These are phyloP conservation scores for Wickerhamomyces bisporus DNA, from an alignment of 805 yeast species.

Conservation along the genomic window DNA sequence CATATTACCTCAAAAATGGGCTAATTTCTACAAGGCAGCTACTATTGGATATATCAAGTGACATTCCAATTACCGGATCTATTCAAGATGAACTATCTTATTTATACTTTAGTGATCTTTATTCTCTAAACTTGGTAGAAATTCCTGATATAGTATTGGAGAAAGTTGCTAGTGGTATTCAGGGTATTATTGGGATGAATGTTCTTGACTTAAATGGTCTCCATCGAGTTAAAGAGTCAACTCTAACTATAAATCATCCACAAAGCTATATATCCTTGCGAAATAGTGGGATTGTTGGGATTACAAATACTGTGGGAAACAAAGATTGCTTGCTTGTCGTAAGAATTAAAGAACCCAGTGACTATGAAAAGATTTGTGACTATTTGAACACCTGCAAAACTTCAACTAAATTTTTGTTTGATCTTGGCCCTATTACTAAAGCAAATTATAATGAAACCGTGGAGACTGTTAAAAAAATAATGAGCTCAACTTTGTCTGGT, in stretches of 20 bases:
- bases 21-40: constrained; percentile 36
- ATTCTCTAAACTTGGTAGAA: constrained; percentile 39
- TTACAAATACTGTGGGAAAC: constrained; percentile 47
- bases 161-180: constrained; percentile 35
- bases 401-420: too few species aligned
- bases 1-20: constrained; percentile 29
- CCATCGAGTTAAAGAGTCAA: background rate
- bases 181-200: background rate
- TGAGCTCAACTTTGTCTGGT: background rate
- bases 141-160: constrained; percentile 43
- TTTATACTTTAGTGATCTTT: constrained; percentile 44
- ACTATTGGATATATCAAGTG: constrained; percentile 34
- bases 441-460: too few species aligned
- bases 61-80: constrained; percentile 41
- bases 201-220: background rate
- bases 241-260: constrained; percentile 2
- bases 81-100: constrained; percentile 45
- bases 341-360: background rate
- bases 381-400: too few species aligned
- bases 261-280: constrained; percentile 32
- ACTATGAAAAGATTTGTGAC: background rate
- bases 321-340: constrained; percentile 39
- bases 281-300: constrained; percentile 41
- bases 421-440: too few species aligned
- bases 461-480: too few species aligned